A percentile compares a stretch with the other conserved stretches of the same genome.
These are phyloP conservation scores for Phytophthora pseudosyringae DNA, from an alignment of 352 stramenopile species.

Conservation along the genomic window DNA sequence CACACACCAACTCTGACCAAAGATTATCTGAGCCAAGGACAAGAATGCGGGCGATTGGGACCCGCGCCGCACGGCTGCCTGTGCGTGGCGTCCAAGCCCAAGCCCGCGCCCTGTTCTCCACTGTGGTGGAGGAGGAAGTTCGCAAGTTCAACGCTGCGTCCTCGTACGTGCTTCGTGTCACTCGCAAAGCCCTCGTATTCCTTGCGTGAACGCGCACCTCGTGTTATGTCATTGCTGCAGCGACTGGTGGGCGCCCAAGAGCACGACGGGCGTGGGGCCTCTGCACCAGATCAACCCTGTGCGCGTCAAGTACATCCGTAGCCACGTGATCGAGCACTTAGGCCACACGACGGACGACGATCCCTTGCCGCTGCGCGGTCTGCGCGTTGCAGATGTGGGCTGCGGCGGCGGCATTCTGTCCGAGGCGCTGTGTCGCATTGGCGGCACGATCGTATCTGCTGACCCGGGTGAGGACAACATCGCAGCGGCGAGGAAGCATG, in stretches of 20 bases:
- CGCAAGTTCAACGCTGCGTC: slow-evolving; percentile 82
- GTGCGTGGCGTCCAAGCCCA: slow-evolving; percentile 16
- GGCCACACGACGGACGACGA: slow-evolving; percentile 50
- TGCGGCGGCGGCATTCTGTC: slow-evolving; percentile 88
- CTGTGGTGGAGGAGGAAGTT: slow-evolving; percentile 78
- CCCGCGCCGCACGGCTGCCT: slow-evolving; percentile 1
- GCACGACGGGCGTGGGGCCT: slow-evolving; percentile 74
- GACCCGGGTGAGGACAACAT: slow-evolving; percentile 82
- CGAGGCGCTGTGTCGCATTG: slow-evolving; percentile 79
- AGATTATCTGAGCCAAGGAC: not conserved
- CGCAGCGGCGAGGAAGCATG: slow-evolving; percentile 69
- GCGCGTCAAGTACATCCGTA: slow-evolving; percentile 86
- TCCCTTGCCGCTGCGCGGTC: slow-evolving; percentile 52
- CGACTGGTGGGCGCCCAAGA: slow-evolving; percentile 84
- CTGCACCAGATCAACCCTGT: slow-evolving; percentile 87
- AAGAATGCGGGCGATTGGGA: slow-evolving; percentile 31
- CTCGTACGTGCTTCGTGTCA: slow-evolving; percentile 49
- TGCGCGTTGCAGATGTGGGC: slow-evolving; percentile 77
- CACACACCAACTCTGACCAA: slow-evolving; percentile 6
- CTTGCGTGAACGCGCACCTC: not conserved
- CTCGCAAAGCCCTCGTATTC: not conserved
- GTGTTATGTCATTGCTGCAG: slow-evolving; percentile 37
- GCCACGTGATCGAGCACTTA: slow-evolving; percentile 73
- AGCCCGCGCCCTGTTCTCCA: slow-evolving; percentile 52
- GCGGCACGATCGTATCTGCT: slow-evolving; percentile 72